Base-by-base conservation (phyloP, 1,139 yeast species). In the Candida mesenterica region DNA sequence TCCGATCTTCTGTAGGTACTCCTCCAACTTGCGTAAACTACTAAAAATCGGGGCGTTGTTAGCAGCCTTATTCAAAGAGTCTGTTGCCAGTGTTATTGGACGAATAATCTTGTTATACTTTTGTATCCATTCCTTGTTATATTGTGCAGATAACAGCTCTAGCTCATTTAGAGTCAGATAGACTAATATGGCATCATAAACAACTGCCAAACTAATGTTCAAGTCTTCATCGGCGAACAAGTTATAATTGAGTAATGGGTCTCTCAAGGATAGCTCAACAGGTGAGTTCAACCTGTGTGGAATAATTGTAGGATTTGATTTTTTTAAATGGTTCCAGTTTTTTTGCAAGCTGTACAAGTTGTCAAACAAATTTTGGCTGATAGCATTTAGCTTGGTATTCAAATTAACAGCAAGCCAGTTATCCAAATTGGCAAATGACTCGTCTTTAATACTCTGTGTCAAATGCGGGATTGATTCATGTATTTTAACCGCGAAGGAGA, bases 171-270 rank as follows among this genome's bases (percentile, higher is more conserved):
- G 68, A 5, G 90, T 82, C 37, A 79, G 77, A 53, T 84, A 90
- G 1, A 92, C 95, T 50, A 90, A 68, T 16, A 87, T 77, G 4
- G 95, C 82, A 59, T 92, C 97, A 55, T 79, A 86, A 16, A 92
- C 66, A 9, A 89, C 83, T 12, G 80, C 73, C 36, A 89, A 60
- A 39, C 82, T 80, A 22, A 84, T 68, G 15, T 67, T 65, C 17
- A 79, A 56, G 9, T 59, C 56, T 7, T 62, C 59, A 40, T 75
- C 77, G 4, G 66, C 57, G 28, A 78, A 60, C 0, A 79, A 65
- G 43, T 74, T 68, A 40, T 73, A 67, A 40, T 65, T 59, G 24
- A 63, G 49, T 15, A 65, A 60, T 0, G 82, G 72, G 40, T 78
- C 81, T 47, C 95, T 67, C 56, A 84, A 68, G 4, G 89, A 77